Percentiles rank a stretch among this genome's conserved stretches.
These are phyloP conservation scores for Skeletonema menzelii DNA, from an alignment of 108 stramenopile species.

Conservation along the genomic window DNA sequence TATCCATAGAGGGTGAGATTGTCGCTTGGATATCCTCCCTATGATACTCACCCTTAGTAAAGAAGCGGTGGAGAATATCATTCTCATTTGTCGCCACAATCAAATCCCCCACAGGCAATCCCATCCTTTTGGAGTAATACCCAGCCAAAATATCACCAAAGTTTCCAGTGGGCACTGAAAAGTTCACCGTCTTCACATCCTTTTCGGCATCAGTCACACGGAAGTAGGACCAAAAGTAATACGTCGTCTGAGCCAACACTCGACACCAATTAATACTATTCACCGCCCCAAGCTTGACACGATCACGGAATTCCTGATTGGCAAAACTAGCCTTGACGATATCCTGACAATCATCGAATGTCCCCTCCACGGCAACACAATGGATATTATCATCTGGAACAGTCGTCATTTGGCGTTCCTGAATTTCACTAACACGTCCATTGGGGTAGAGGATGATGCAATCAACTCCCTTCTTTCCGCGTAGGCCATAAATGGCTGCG, in stretches of 20 bases:
- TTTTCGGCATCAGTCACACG: constrained; percentile 79
- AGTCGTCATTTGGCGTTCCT: constrained; percentile 99
- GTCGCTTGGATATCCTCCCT: constrained; percentile 82
- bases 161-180: constrained; percentile 98
- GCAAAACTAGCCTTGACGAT: constrained; percentile 96
- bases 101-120: constrained; percentile 92
- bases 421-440: constrained; percentile 93
- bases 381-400: constrained; percentile 95
- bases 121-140: constrained; percentile 98
- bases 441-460: constrained; percentile 98
- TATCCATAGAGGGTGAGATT: constrained; percentile 97
- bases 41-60: constrained; percentile 93
- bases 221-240: constrained; percentile 98
- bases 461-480: constrained; percentile 95
- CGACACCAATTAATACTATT: constrained; percentile 99
- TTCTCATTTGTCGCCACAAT: constrained; percentile 99
- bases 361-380: constrained; percentile 92
- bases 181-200: constrained; percentile 66
- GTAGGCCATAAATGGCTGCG: constrained; percentile 97
- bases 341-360: constrained; percentile 98
- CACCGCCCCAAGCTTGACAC: constrained; percentile 95
- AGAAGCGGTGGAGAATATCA: constrained; percentile 98
- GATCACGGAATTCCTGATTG: constrained; percentile 86
- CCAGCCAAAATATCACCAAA: constrained; percentile 99
- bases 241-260: constrained; percentile 98